phyloP scores from a whole-genome alignment of 352 stramenopile genomes.

The Phytopythium boreale region DNA sequence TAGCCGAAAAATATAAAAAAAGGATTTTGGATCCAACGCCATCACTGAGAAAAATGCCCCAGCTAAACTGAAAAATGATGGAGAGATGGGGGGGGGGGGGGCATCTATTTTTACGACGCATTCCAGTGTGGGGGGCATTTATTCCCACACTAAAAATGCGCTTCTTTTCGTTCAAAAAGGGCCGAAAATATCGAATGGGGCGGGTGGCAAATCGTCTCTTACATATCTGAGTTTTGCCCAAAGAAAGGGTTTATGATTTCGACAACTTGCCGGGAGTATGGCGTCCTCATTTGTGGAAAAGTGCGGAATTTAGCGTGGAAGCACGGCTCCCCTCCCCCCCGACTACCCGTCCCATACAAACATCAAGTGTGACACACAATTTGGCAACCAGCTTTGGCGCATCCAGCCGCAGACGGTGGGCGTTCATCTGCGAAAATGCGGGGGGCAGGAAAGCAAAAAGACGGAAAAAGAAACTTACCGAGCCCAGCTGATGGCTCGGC shows the following conservation, averaged over 20 bases:
- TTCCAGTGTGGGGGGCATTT: not conserved
- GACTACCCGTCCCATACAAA: not conserved
- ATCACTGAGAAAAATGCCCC: no score
- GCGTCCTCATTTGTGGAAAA: not conserved
- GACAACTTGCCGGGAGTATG: no score
- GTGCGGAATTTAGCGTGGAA: not conserved
- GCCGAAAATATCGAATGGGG: no score
- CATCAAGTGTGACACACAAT: not conserved
- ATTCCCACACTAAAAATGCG: no score
- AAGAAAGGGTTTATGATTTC: no score
- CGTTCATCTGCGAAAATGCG: constrained; percentile 4
- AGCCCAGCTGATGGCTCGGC: not conserved
- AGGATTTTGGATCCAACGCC: no score
- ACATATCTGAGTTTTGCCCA: no score
- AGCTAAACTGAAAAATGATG: no score
- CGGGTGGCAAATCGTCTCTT: no score
- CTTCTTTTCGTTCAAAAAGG: no score
- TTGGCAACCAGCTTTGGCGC: not conserved
- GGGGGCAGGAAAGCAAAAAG: not conserved
- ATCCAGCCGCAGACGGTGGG: not conserved
- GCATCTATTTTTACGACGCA: no score
- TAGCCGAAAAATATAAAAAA: not conserved
- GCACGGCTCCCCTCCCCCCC: not conserved
- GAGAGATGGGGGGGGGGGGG: no score
- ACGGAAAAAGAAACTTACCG: not conserved